Conservation (phyloP, 768 basidiomycete genomes). For the Filobasidium wieringae region DNA sequence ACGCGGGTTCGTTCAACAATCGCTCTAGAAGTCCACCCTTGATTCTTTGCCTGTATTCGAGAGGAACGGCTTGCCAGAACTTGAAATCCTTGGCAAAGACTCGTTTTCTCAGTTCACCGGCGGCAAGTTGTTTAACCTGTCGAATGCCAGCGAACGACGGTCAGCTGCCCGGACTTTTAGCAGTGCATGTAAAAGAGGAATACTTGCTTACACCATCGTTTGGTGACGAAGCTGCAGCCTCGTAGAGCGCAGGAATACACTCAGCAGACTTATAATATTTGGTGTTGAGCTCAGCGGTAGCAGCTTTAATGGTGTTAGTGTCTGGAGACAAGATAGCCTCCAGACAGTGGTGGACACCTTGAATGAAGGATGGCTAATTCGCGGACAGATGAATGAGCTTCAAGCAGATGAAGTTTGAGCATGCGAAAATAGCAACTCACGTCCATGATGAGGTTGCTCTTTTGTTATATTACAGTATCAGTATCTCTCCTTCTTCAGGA, state of each 20-base stretch:
- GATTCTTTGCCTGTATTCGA: constrained; percentile 63
- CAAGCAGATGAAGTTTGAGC: background rate
- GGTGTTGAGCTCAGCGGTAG: constrained; percentile 78
- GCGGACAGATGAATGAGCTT: background rate
- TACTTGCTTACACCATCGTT: constrained; percentile 58
- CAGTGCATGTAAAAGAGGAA: background rate
- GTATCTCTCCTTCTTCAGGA: too few species aligned
- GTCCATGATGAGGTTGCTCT: constrained; percentile 12
- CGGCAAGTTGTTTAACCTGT: constrained; percentile 91
- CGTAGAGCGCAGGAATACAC: constrained; percentile 83
- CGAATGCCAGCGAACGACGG: background rate
- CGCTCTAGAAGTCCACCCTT: constrained; percentile 70
- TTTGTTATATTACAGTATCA: too few species aligned
- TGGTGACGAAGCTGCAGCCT: constrained; percentile 73
- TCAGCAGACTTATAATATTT: constrained; percentile 82
- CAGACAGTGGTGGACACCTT: constrained; percentile 72
- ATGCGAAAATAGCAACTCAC: background rate
- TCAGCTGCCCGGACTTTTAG: background rate
- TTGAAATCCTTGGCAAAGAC: constrained; percentile 64
- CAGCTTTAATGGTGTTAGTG: constrained; percentile 76
- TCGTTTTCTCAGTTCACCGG: constrained; percentile 92
- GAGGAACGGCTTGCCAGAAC: constrained; percentile 64
- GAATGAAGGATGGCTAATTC: constrained; percentile 48
- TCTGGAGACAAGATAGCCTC: constrained; percentile 76
- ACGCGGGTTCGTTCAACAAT: constrained; percentile 68